These are phyloP conservation scores for Volutella citrinella DNA, from an alignment of 2,329 filamentous ascomycete species.

Conservation along the genomic window DNA sequence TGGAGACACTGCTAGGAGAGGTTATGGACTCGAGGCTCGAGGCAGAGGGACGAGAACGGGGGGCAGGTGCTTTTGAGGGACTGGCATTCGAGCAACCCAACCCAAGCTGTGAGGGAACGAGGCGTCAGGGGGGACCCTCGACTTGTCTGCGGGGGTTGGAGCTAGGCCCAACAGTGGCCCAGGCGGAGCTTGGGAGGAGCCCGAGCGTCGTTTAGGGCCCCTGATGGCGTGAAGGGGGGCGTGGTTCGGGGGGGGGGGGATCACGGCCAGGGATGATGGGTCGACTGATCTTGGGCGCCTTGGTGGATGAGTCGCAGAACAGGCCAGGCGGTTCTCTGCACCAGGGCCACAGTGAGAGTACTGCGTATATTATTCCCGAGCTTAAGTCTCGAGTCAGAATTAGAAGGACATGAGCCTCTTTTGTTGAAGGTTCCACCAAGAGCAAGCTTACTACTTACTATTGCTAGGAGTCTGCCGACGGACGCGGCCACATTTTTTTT, in stretches of 20 bases:
- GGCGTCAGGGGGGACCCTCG: slow-evolving; percentile 26
- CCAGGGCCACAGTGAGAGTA: too few relatives aligned
- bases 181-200: slow-evolving; percentile 22
- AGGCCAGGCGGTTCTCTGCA: too few relatives aligned
- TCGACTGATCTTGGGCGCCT: slow-evolving; percentile 9
- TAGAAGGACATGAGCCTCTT: too few relatives aligned
- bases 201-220: slow-evolving; percentile 27
- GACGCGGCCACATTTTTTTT: too few relatives aligned
- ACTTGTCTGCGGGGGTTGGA: slow-evolving; percentile 26
- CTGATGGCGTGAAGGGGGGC: slow-evolving; percentile 15
- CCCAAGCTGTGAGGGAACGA: slow-evolving; percentile 18
- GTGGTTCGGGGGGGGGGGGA: slow-evolving; percentile 24
- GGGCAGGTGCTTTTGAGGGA: slow-evolving; percentile 23
- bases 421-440: too few relatives aligned
- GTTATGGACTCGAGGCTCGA: slow-evolving; percentile 5
- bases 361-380: too few relatives aligned
- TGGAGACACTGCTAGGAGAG: slow-evolving; percentile 8
- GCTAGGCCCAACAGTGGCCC: slow-evolving; percentile 25
- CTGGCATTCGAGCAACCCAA: slow-evolving; percentile 13
- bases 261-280: slow-evolving; percentile 20
- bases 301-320: slow-evolving; percentile 8
- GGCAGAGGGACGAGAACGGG: slow-evolving; percentile 15
- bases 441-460: too few relatives aligned
- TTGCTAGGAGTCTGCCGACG: too few relatives aligned
- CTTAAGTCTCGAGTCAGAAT: too few relatives aligned